phyloP scores from a whole-genome alignment of 805 yeast genomes.

The Saccharomyces eubayanus region DNA sequence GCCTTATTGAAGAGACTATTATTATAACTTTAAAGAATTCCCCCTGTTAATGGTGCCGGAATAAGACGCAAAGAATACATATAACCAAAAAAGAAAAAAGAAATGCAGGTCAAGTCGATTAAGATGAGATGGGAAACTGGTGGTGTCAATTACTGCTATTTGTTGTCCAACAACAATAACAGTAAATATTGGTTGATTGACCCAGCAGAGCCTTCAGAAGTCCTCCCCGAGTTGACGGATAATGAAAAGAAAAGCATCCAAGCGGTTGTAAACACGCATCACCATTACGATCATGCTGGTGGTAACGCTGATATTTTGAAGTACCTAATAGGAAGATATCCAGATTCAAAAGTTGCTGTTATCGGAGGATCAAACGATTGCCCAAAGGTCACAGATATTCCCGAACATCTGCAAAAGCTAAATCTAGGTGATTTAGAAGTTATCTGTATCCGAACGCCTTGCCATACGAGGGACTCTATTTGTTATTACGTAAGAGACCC shows the following conservation, averaged over 20 bases:
- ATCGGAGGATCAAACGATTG: conserved; percentile 59
- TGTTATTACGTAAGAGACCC: conserved; percentile 70
- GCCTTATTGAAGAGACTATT: not conserved
- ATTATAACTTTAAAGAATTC: not conserved
- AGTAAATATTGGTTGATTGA: conserved; percentile 76
- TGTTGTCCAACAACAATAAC: conserved; percentile 53
- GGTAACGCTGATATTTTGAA: conserved; percentile 49
- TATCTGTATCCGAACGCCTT: conserved; percentile 88
- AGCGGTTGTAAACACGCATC: conserved; percentile 91
- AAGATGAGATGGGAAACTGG: conserved; percentile 96
- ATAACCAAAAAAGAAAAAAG: conserved; percentile 26
- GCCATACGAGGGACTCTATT: conserved; percentile 95
- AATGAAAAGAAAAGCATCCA: conserved; percentile 41
- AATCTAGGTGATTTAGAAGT: conserved; percentile 42
- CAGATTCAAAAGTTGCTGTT: conserved; percentile 42
- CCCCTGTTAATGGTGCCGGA: not conserved
- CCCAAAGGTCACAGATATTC: conserved; percentile 61
- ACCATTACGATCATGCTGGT: conserved; percentile 90
- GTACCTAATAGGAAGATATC: conserved; percentile 22
- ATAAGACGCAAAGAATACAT: not conserved
- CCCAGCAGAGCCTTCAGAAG: conserved; percentile 82
- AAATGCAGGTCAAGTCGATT: conserved; percentile 73
- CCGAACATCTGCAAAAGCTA: conserved; percentile 55
- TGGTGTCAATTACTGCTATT: conserved; percentile 75
- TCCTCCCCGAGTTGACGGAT: conserved; percentile 38